phyloP scores from a whole-genome alignment of 1,284 basidiomycete species.

The Ceratobasidium sp. region DNA sequence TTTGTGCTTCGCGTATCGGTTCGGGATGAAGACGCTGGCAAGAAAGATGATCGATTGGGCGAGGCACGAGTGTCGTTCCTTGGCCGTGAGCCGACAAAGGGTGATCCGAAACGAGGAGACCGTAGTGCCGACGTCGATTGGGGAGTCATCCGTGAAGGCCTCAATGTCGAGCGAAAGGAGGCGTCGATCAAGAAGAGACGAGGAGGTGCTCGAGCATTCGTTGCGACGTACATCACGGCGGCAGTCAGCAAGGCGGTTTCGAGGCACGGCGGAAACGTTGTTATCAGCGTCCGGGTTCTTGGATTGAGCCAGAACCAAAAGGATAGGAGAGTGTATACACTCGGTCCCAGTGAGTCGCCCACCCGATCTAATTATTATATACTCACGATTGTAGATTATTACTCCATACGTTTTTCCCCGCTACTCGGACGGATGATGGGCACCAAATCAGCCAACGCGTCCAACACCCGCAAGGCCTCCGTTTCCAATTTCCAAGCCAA shows the following conservation, averaged over 20 bases:
- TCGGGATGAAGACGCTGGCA: slow-evolving; percentile 55
- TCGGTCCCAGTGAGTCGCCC: slow-evolving; percentile 50
- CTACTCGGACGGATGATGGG: slow-evolving; percentile 46
- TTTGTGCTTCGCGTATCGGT: slow-evolving; percentile 50
- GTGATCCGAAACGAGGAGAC: slow-evolving; percentile 17
- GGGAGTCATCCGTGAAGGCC: slow-evolving; percentile 41
- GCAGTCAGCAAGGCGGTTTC: slow-evolving; percentile 44
- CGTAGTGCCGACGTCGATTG: slow-evolving; percentile 43
- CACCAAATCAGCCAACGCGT: slow-evolving; percentile 37
- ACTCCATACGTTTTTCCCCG: slow-evolving; percentile 50
- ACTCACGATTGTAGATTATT: slow-evolving; percentile 45
- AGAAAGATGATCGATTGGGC: slow-evolving; percentile 56
- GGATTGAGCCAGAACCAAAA: slow-evolving; percentile 49
- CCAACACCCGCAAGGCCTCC: slow-evolving; percentile 19
- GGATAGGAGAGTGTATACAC: slow-evolving; percentile 52
- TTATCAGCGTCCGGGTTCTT: slow-evolving; percentile 50
- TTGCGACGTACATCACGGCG: slow-evolving; percentile 48
- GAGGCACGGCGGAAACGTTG: slow-evolving; percentile 46
- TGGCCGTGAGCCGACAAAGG: not conserved
- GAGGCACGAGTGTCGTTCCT: slow-evolving; percentile 45
- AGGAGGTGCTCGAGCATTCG: slow-evolving; percentile 49
- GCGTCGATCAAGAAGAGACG: slow-evolving; percentile 51
- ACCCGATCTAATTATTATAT: not conserved
- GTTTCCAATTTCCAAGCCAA: slow-evolving; percentile 55
- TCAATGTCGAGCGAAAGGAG: slow-evolving; percentile 45